Base-by-base conservation (phyloP, 2,329 filamentous ascomycete species). In the Fusarium torulosum region DNA sequence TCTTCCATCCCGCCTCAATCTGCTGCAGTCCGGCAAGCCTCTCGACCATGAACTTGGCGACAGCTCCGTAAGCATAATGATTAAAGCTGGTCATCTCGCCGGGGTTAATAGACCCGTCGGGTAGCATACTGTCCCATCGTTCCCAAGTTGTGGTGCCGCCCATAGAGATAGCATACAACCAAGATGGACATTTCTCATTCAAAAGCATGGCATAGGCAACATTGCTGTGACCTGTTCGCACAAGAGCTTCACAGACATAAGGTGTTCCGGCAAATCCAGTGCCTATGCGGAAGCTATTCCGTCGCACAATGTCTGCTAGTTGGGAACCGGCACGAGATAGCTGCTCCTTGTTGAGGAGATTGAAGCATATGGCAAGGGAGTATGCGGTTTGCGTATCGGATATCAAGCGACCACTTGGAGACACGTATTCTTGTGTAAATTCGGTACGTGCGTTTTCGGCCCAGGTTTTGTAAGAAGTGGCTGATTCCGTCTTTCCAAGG, bases 81-180 rank as follows among this genome's bases (percentile, higher is more conserved):
- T 82, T 80, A 38, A 80, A 79, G 15, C 76, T 79, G 0, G 79
- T 82, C 80, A 82, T 82, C 8, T 76, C 70, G 0, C 80, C 76
- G 0, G 78, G 75, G 41, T 82, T 82, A 14, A 82, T 74, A 0
- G 63, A 71, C 1, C 78, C 79, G 17, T 81, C 74, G 0, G 78
- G 75, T 3, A 80, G 52, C 70, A 82, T 75, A 4, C 72, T 75
- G 19, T 82, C 78, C 80, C 80, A 82, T 1, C 80, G 75, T 61
- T 82, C 80, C 80, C 80, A 82, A 2, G 78, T 76, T 0, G 79
- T 81, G 1, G 80, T 82, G 0, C 76, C 79, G 3, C 75, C 78
- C 77, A 80, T 80, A 1, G 70, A 73, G 15, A 82, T 74, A 5
- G 76, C 76, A 21, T 81, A 81, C 0, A 75, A 68, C 80, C 79